phyloP scores from a whole-genome alignment of 1,284 basidiomycete genomes.

The Sporisorium reilianum region DNA sequence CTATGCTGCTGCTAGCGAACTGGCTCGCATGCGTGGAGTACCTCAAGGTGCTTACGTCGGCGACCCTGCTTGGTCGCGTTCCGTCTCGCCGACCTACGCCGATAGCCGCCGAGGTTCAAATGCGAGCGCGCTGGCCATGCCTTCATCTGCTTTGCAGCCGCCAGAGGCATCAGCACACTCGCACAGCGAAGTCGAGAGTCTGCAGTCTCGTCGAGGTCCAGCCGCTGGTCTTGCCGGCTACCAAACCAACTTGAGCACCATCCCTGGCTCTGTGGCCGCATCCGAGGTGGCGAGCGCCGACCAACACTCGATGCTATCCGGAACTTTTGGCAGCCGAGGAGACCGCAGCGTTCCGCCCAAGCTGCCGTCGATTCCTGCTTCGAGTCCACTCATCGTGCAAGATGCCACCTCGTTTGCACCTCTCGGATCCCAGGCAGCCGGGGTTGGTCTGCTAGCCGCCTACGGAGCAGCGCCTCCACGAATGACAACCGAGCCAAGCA shows the following conservation, averaged over 20 bases:
- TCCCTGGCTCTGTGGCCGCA: conserved; percentile 31
- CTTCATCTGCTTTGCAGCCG: conserved; percentile 5
- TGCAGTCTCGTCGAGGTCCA: conserved; percentile 18
- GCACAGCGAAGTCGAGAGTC: conserved; percentile 9
- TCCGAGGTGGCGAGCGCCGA: conserved; percentile 32
- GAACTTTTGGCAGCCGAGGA: not conserved
- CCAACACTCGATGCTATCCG: conserved; percentile 26
- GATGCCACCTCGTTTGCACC: conserved; percentile 18
- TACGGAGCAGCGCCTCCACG: not conserved
- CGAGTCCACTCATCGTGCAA: conserved; percentile 30
- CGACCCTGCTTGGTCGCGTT: conserved; percentile 17
- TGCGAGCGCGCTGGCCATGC: conserved; percentile 17
- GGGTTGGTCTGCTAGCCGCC: not conserved
- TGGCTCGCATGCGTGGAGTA: conserved; percentile 21
- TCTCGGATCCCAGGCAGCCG: not conserved
- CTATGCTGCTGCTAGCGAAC: conserved; percentile 25
- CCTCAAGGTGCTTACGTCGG: not conserved
- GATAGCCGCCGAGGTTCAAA: conserved; percentile 28
- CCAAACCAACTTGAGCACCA: conserved; percentile 25
- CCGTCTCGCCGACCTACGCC: conserved; percentile 9
- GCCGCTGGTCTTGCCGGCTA: conserved; percentile 20
- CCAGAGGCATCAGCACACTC: conserved; percentile 12
- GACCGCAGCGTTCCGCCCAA: conserved; percentile 21
- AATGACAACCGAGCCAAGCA: conserved; percentile 16
- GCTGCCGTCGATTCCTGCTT: conserved; percentile 32